Conservation (phyloP, 306 rosid species). For the Lathyrus aphaca region DNA sequence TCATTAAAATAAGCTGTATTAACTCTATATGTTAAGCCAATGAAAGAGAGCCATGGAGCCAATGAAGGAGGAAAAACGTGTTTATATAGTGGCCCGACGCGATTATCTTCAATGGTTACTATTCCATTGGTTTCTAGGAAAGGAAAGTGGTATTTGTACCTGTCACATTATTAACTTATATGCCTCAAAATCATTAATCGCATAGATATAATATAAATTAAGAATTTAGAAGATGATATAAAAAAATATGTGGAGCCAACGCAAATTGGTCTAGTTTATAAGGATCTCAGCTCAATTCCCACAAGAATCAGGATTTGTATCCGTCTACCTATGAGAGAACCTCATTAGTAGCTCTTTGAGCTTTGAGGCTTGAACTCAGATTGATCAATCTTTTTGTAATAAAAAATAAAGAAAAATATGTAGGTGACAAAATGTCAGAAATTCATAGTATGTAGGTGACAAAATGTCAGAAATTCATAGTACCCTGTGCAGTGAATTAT, state of each 20-base stretch:
- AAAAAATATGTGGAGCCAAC: background rate
- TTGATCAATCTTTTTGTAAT: too few species aligned
- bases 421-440: background rate
- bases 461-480: background rate
- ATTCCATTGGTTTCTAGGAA: constrained; percentile 45
- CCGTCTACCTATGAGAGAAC: too few species aligned
- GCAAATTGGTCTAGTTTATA: too few species aligned
- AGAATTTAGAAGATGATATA: background rate
- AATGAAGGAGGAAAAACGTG: constrained; percentile 52
- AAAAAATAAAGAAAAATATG: too few species aligned
- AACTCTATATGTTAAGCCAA: constrained; percentile 42
- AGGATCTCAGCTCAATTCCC: too few species aligned
- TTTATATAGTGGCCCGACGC: constrained; percentile 54
- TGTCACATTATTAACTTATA: constrained; percentile 30
- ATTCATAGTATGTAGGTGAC: background rate
- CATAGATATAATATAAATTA: background rate
- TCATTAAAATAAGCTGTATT: background rate
- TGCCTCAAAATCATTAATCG: constrained; percentile 2
- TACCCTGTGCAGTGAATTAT: constrained; percentile 51
- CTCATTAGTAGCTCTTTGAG: too few species aligned
- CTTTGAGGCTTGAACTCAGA: too few species aligned
- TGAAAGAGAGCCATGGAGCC: constrained; percentile 49
- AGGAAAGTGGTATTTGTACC: constrained; percentile 45
- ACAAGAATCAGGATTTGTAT: too few species aligned
- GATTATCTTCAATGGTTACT: constrained; percentile 44